Percentiles rank a stretch among this genome's conserved stretches.
These are phyloP conservation scores for Ceratocystis alfenasii DNA, from an alignment of 2,329 filamentous ascomycete genomes.

Conservation along the genomic window DNA sequence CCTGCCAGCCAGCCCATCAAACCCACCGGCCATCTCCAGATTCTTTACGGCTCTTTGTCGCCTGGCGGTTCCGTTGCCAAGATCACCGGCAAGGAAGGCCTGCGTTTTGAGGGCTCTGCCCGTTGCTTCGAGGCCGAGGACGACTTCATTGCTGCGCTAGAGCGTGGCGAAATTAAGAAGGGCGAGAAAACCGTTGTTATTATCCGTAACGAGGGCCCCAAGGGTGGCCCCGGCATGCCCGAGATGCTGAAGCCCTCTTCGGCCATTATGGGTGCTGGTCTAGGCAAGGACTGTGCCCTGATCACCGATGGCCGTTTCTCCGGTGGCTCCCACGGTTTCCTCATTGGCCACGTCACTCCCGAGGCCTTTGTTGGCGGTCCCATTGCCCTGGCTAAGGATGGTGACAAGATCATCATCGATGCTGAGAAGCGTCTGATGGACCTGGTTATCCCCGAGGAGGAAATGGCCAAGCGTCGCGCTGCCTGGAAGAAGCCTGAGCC, in stretches of 20 bases:
- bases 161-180: constrained; percentile 65
- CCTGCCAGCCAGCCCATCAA: constrained; percentile 77
- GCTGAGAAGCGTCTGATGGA: constrained; percentile 59
- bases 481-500: constrained; percentile 51
- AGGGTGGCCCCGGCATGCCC: constrained; percentile 87
- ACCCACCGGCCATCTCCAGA: constrained; percentile 74
- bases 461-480: constrained; percentile 45
- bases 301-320: constrained; percentile 67
- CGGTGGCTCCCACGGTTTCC: constrained; percentile 73
- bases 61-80: constrained; percentile 82
- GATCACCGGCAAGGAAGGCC: constrained; percentile 90
- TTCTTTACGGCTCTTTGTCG: constrained; percentile 72
- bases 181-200: constrained; percentile 82
- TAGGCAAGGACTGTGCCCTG: constrained; percentile 63
- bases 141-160: constrained; percentile 65
- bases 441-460: constrained; percentile 54
- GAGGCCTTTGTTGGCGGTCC: constrained; percentile 79
- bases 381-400: constrained; percentile 69
- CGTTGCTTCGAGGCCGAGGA: constrained; percentile 75
- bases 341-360: constrained; percentile 78
- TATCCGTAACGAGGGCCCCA: constrained; percentile 86
- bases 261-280: constrained; percentile 80
- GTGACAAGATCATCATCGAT: constrained; percentile 71
- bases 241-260: constrained; percentile 91
- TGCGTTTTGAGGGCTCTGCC: constrained; percentile 67